Base-by-base conservation (phyloP, 371 early-diverging fungal species). In the Apophysomyces variabilis region DNA sequence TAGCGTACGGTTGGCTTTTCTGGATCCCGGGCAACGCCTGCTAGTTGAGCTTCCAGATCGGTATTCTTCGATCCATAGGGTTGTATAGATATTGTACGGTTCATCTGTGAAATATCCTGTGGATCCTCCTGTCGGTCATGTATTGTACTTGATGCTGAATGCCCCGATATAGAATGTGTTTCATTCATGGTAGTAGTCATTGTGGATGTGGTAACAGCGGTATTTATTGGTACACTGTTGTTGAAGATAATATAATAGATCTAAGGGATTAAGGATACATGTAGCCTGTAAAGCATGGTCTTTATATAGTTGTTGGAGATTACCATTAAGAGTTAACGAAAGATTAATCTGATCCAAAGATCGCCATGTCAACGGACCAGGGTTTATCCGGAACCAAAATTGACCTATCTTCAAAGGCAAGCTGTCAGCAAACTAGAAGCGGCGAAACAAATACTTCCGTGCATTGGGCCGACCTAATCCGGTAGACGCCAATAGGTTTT, bases 1-100 rank as follows among this genome's bases (percentile, higher is more conserved):
- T 72, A 73, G 36, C 66, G 68, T n/a, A 73, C 57, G 0, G 63
- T 32, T 11, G 64, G 46, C 39, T 76, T 76, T 60, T 73, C 71
- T 5, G 54, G 7, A 16, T 35, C 57, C 9, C 9, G 21, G 16
- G 21, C 18, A 16, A 26, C 21, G n/a, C 21, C 21, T 18, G 64
- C 14, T 14, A 6, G 16, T 7, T 44, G 60, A 43, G 37, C n/a
- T n/a, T 60, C 60, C 18, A 44, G 74, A 68, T 16, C 50, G 45
- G 26, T 58, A 50, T 21, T 64, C 45, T 32, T 65, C 18, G 38
- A 68, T 54, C 43, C 66, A 38, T 43, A 44, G 13, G 60, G 60
- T 11, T 39, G 39, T 36, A 58, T 36, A 18, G 58, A 58, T 7
- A 37, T 37, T 4, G 60, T 60, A 32, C 18, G 39, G 7, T 16